Percentiles rank a stretch among this genome's conserved stretches.
Evolutionary conservation across 441 rosid genomes (phyloP).

Genomic region (Pelargonium myrrhifolium): DNA sequence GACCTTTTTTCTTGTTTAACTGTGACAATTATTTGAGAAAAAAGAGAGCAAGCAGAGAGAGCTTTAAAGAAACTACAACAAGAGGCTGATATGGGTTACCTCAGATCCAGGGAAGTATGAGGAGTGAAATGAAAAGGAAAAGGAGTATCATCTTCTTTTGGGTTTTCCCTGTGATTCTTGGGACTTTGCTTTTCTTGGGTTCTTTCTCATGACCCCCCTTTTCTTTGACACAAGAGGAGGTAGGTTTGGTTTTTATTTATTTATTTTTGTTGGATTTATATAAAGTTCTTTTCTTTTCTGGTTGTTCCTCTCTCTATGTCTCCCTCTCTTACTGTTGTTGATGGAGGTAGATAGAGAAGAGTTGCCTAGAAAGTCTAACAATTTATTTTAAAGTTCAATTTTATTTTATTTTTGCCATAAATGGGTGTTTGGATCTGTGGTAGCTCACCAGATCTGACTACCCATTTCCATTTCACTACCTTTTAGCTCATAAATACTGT

Average conservation of each 20-base stretch:
- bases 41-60: too few relatives aligned
- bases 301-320: constrained; percentile 22
- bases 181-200: constrained; percentile 31
- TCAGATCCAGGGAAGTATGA: constrained; percentile 52
- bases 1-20: constrained; percentile 14
- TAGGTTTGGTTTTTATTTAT: constrained; percentile 23
- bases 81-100: constrained; percentile 49
- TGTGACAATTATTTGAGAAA: constrained; percentile 29
- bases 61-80: too few relatives aligned
- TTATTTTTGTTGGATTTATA: constrained; percentile 16
- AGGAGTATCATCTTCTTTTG: constrained; percentile 27
- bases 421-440: constrained; percentile 35
- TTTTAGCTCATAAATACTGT: constrained; percentile 25
- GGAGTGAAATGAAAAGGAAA: constrained; percentile 28
- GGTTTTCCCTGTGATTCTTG: constrained; percentile 49
- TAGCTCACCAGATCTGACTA: constrained; percentile 40
- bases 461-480: constrained; percentile 29
- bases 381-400: constrained; percentile 16
- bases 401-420: constrained; percentile 16
- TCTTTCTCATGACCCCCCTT: constrained; percentile 43
- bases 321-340: constrained; percentile 24
- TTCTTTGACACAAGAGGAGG: constrained; percentile 22
- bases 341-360: constrained; percentile 37
- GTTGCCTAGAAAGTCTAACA: constrained; percentile 19
- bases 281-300: constrained; percentile 9